These are phyloP conservation scores for Arthrobotrys entomopaga DNA, from an alignment of 2,329 filamentous ascomycete species.

Conservation along the genomic window DNA sequence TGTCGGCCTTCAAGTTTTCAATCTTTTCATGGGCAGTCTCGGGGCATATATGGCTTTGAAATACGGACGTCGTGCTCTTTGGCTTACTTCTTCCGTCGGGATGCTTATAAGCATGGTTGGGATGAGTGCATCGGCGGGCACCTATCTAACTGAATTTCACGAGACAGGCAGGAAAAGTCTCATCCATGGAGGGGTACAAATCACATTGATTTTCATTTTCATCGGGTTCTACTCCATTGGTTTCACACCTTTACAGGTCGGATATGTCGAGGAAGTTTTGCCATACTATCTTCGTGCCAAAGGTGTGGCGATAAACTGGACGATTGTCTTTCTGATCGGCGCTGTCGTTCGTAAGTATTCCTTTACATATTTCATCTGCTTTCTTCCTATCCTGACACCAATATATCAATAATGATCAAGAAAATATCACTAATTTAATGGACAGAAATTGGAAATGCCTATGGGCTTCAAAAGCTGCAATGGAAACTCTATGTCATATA, in stretches of 20 bases:
- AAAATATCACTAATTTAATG: background rate
- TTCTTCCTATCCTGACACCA: background rate
- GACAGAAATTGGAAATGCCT: conserved; percentile 11
- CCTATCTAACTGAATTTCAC: conserved; percentile 65
- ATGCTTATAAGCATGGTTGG: conserved; percentile 66
- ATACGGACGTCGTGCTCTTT: conserved; percentile 68
- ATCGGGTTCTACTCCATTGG: conserved; percentile 71
- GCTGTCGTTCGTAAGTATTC: conserved; percentile 16
- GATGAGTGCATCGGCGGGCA: conserved; percentile 68
- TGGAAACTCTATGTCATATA: conserved; percentile 18
- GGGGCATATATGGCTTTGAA: conserved; percentile 60
- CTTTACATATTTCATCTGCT: background rate
- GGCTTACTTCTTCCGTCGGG: conserved; percentile 66
- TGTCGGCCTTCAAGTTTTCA: conserved; percentile 22
- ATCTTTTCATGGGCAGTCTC: conserved; percentile 2
- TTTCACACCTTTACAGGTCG: conserved; percentile 69
- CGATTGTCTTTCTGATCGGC: conserved; percentile 10
- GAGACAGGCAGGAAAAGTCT: conserved; percentile 64
- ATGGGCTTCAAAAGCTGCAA: background rate
- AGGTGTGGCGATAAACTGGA: conserved; percentile 53
- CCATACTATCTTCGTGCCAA: conserved; percentile 68
- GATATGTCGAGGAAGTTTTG: conserved; percentile 70
- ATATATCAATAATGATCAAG: background rate
- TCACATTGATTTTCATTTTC: conserved; percentile 71
- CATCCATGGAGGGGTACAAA: conserved; percentile 57